phyloP scores from a whole-genome alignment of 2,329 filamentous ascomycete species.

The Paracorniculantispora psalliotae region DNA sequence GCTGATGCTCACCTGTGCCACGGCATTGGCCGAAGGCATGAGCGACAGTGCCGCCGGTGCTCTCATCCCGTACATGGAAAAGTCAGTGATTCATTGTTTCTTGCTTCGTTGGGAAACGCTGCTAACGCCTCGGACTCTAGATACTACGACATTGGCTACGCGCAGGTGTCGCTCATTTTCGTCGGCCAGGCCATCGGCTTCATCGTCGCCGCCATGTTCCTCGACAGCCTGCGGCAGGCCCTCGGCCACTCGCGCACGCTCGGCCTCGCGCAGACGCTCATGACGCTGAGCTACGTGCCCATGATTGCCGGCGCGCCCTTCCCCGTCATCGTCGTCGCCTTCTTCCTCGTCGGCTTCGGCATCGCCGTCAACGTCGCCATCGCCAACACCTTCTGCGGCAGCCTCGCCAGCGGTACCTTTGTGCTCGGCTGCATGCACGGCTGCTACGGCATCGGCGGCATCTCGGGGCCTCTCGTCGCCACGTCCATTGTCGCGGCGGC shows the following conservation, averaged over 20 bases:
- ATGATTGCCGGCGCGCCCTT: slow-evolving; percentile 67
- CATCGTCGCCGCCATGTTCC: slow-evolving; percentile 64
- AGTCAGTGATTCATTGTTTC: slow-evolving; percentile 31
- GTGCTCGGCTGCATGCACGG: slow-evolving; percentile 62
- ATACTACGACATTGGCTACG: slow-evolving; percentile 70
- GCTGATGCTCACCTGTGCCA: slow-evolving; percentile 57
- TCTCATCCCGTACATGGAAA: slow-evolving; percentile 75
- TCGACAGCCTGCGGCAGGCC: slow-evolving; percentile 57
- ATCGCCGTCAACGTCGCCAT: slow-evolving; percentile 52
- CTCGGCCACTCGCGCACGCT: slow-evolving; percentile 63
- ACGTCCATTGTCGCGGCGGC: slow-evolving; percentile 62
- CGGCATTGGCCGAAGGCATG: slow-evolving; percentile 65
- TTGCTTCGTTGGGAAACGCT: too few species aligned
- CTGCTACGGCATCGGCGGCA: slow-evolving; percentile 61
- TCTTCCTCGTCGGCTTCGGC: slow-evolving; percentile 61
- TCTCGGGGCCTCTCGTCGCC: slow-evolving; percentile 65
- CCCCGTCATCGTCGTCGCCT: slow-evolving; percentile 59
- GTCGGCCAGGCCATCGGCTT: slow-evolving; percentile 73
- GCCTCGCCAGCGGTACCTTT: slow-evolving; percentile 48
- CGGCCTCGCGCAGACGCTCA: slow-evolving; percentile 60
- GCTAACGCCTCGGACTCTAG: slow-evolving; percentile 25
- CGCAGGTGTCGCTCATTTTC: slow-evolving; percentile 76
- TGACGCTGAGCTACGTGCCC: slow-evolving; percentile 58
- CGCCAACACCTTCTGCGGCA: slow-evolving; percentile 54
- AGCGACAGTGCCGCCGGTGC: slow-evolving; percentile 74